A percentile compares a stretch with the other conserved stretches of the same genome.
These are phyloP conservation scores for Ophiocordyceps sinensis DNA, from an alignment of 2,329 filamentous ascomycete species.

Conservation along the genomic window DNA sequence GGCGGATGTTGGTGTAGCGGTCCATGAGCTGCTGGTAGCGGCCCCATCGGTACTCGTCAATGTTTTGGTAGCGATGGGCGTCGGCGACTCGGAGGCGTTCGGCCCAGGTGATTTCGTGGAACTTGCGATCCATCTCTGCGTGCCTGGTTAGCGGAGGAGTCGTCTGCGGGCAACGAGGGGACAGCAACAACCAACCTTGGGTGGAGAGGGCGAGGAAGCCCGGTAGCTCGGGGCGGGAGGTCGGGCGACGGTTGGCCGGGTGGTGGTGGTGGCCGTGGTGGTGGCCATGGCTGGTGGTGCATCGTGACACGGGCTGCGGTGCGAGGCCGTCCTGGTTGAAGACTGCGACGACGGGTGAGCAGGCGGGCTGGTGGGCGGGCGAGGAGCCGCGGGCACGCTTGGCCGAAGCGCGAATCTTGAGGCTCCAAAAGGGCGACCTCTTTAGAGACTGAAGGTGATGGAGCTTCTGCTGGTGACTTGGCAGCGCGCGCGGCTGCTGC, in stretches of 20 bases:
- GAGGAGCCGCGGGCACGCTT: constrained; percentile 32
- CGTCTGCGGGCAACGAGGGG: not conserved
- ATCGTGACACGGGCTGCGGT: constrained; percentile 5
- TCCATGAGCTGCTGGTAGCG: constrained; percentile 41
- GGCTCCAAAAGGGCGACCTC: constrained; percentile 26
- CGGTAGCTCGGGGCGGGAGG: constrained; percentile 17
- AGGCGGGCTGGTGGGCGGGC: constrained; percentile 15
- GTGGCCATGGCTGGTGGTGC: constrained; percentile 7
- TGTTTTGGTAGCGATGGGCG: constrained; percentile 20
- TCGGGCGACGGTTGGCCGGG: constrained; percentile 1
- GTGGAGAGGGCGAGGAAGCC: constrained; percentile 22
- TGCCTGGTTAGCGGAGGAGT: not conserved
- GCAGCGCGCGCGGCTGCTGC: not conserved
- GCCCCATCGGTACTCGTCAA: constrained; percentile 18
- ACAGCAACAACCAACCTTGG: constrained; percentile 19
- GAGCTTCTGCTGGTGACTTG: constrained; percentile 7
- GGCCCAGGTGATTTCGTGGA: constrained; percentile 37
- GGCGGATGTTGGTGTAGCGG: constrained; percentile 79
- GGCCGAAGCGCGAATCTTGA: constrained; percentile 28
- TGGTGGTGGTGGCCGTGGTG: too few relatives aligned
- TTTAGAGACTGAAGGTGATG: constrained; percentile 7
- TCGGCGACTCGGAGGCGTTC: constrained; percentile 33
- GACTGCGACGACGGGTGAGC: constrained; percentile 15
- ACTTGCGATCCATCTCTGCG: constrained; percentile 34
- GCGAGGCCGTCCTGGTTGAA: constrained; percentile 22